phyloP scores from a whole-genome alignment of 148 eudicot species.

The Cornus suecica region DNA sequence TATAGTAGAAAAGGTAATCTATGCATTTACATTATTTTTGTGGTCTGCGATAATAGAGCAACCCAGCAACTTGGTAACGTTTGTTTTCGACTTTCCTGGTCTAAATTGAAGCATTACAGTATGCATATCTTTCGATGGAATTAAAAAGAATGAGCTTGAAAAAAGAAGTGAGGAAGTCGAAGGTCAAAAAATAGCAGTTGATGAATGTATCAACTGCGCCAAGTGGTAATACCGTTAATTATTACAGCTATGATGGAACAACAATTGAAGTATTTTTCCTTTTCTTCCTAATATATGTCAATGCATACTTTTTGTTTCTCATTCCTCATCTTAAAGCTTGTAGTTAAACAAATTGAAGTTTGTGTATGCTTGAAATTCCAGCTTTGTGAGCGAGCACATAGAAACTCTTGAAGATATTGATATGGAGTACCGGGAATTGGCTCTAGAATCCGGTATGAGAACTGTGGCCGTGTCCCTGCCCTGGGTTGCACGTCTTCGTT shows the following conservation, averaged over 20 bases:
- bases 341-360: background rate
- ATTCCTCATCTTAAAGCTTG: background rate
- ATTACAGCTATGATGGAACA: background rate
- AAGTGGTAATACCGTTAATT: background rate
- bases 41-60: background rate
- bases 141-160: background rate
- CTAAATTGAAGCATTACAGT: background rate
- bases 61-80: background rate
- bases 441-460: slow-evolving; percentile 89
- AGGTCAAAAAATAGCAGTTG: background rate
- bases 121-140: background rate
- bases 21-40: too few species aligned
- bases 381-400: slow-evolving; percentile 97
- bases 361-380: slow-evolving; percentile 22
- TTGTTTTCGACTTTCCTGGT: background rate
- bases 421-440: slow-evolving; percentile 90
- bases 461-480: slow-evolving; percentile 99
- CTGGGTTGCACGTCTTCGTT: slow-evolving; percentile 79
- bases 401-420: slow-evolving; percentile 98
- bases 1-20: too few species aligned
- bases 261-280: background rate
- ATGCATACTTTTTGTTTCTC: background rate
- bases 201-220: background rate
- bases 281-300: background rate
- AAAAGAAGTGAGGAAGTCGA: background rate